Percentiles rank a stretch among this genome's conserved stretches.
phyloP scores from a whole-genome alignment of 495 filamentous ascomycete genomes.

The Cryomyces minteri region DNA sequence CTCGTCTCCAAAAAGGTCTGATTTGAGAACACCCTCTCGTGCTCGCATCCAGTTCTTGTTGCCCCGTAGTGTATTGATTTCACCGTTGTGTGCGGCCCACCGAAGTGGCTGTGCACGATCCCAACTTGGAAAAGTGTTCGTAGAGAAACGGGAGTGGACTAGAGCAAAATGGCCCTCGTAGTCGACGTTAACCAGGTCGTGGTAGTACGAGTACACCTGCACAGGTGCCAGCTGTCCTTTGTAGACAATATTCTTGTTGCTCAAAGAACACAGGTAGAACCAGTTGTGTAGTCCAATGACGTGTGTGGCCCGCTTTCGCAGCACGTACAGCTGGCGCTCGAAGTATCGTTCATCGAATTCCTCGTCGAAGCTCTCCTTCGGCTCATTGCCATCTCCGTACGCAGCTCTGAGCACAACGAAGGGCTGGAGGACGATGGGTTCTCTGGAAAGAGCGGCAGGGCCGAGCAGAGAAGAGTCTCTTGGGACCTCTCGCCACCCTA shows the following conservation, averaged over 20 bases:
- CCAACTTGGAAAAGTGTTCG: conserved; percentile 98
- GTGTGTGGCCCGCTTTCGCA: conserved; percentile 89
- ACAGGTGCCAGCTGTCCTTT: conserved; percentile 93
- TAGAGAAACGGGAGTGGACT: conserved; percentile 96
- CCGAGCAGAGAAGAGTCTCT: conserved; percentile 84
- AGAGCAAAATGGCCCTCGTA: conserved; percentile 97
- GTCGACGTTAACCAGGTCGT: conserved; percentile 92
- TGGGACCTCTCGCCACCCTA: conserved; percentile 95
- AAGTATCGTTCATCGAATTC: conserved; percentile 72
- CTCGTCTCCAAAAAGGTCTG: conserved; percentile 82
- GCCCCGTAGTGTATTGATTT: conserved; percentile 94
- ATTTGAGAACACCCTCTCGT: conserved; percentile 88
- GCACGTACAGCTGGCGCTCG: conserved; percentile 82
- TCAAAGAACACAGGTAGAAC: conserved; percentile 97
- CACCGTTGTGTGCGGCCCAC: conserved; percentile 98
- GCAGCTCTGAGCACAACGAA: conserved; percentile 79
- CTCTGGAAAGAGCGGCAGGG: conserved; percentile 79
- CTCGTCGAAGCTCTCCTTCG: conserved; percentile 58
- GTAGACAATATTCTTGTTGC: conserved; percentile 98
- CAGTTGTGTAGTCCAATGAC: conserved; percentile 92
- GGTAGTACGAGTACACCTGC: conserved; percentile 99
- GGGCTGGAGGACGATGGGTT: conserved; percentile 88
- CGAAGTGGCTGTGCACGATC: conserved; percentile 92
- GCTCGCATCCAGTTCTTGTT: conserved; percentile 99
- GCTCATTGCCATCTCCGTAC: conserved; percentile 74